Percentiles rank a stretch among this genome's conserved stretches.
Conservation (phyloP, 2,329 filamentous ascomycete genomes). For the Cercospora sp. region DNA sequence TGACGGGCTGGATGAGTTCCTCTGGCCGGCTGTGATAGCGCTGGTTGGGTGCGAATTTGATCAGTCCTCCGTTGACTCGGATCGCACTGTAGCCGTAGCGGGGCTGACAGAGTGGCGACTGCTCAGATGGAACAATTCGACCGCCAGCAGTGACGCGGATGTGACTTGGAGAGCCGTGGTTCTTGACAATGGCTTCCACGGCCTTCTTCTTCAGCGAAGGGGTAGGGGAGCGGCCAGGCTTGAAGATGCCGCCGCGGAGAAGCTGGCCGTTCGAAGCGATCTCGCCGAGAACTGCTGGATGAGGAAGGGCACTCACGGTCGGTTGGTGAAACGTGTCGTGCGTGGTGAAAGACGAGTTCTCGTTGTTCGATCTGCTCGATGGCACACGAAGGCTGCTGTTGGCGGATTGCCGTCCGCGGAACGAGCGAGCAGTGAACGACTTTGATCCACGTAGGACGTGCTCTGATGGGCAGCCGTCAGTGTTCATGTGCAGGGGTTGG, state of each 20-base stretch:
- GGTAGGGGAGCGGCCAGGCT: constrained; percentile 47
- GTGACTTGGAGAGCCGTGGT: constrained; percentile 54
- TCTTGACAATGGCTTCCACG: constrained; percentile 52
- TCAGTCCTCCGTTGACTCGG: constrained; percentile 41
- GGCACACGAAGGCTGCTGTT: constrained; percentile 35
- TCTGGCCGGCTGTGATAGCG: constrained; percentile 30
- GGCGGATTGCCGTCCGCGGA: constrained; percentile 36
- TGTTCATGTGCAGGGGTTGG: not conserved
- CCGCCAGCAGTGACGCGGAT: constrained; percentile 55
- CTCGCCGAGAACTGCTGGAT: constrained; percentile 36
- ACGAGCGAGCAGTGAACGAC: constrained; percentile 41
- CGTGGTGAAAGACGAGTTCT: constrained; percentile 33
- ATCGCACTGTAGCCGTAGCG: constrained; percentile 44
- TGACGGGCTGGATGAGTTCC: constrained; percentile 31
- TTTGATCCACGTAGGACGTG: constrained; percentile 43
- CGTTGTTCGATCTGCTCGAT: constrained; percentile 35
- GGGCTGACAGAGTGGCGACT: constrained; percentile 43
- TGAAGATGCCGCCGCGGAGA: constrained; percentile 28
- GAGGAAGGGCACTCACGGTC: constrained; percentile 15
- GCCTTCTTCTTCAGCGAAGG: constrained; percentile 54
- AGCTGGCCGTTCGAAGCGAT: constrained; percentile 39
- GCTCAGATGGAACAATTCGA: constrained; percentile 53
- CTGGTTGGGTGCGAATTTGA: constrained; percentile 43
- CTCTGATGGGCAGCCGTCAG: constrained; percentile 36
- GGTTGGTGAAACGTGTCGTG: constrained; percentile 25